Evolutionary conservation across 2,329 filamentous ascomycete genomes (phyloP), one percentile per base, ranked within the genome.

Genomic region (Pestalotiopsis sp.): DNA sequence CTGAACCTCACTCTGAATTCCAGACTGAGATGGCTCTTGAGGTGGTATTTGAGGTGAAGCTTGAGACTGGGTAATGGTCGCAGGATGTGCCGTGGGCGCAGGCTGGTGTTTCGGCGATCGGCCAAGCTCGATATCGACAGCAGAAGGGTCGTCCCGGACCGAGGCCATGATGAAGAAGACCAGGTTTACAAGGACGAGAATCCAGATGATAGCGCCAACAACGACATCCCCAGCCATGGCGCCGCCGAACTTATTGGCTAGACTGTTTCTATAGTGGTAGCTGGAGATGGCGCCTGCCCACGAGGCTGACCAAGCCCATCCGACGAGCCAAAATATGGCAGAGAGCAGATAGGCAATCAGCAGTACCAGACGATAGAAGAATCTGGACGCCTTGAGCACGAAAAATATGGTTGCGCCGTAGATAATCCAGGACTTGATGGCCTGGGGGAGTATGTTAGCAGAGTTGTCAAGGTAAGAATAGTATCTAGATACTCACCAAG

Each of bases 291-390:
- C 67, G 6, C 75, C 67, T 17, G 80, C 78, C 72, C 75, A 74
- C 20, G 77, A 78, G 10, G 80, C 79, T 4, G 81, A 77, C 81
- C 81, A 84, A 24, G 78, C 76, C 81, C 81, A 83, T 6, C 73
- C 79, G 0, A 76, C 71, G 9, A 85, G 76, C 82, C 83, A 85
- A 70, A 85, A 82, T 71, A 85, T 77, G 67, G 77, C 68, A 65
- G 69, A 73, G 58, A 84, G 71, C 60, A 76, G 68, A 52, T 82
- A 81, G 48, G 73, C 74, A 40, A 79, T 68, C 56, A 83, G 67
- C 65, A 81, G 76, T 65, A 69, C 74, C 67, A 82, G 70, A 67
- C 81, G 79, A 73, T 75, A 78, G 71, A 82, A 84, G 69, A 78
- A 69, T 7, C 75, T 75, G 0, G 78, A 78, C 4, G 76, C 75